phyloP scores from a whole-genome alignment of 108 stramenopile species.

The Conticribra guillardii region DNA sequence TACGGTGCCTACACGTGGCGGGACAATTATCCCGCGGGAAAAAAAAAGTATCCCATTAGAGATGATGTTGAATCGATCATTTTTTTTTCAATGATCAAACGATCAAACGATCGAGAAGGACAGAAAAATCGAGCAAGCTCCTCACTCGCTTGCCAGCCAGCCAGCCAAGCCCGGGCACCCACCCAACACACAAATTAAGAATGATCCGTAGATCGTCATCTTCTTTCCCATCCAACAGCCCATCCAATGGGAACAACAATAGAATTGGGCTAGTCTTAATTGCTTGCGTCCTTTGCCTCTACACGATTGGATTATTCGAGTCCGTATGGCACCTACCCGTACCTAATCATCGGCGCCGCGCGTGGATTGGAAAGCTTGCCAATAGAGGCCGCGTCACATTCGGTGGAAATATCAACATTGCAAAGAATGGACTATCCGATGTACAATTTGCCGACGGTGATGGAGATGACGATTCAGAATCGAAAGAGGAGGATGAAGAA shows the following conservation, averaged over 20 bases:
- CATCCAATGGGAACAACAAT: slow-evolving; percentile 33
- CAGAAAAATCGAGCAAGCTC: too few relatives aligned
- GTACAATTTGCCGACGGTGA: not conserved
- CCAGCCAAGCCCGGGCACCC: too few relatives aligned
- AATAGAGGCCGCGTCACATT: slow-evolving; percentile 5
- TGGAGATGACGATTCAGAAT: slow-evolving; percentile 13
- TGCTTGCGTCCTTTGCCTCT: slow-evolving; percentile 23
- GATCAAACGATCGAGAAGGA: too few relatives aligned
- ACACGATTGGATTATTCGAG: slow-evolving; percentile 32
- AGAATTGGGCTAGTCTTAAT: slow-evolving; percentile 34
- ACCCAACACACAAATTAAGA: too few relatives aligned
- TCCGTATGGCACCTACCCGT: slow-evolving; percentile 43
- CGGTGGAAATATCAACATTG: slow-evolving; percentile 34
- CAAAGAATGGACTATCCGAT: slow-evolving; percentile 34
- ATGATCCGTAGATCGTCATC: not conserved
- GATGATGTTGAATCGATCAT: too few relatives aligned
- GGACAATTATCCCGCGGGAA: too few relatives aligned
- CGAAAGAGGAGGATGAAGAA: not conserved
- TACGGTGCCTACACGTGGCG: too few relatives aligned
- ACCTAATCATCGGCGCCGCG: slow-evolving; percentile 27
- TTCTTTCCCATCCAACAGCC: not conserved
- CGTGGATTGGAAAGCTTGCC: slow-evolving; percentile 32
- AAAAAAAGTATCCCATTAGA: too few relatives aligned
- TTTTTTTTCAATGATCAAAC: too few relatives aligned
- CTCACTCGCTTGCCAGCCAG: too few relatives aligned